Percentiles rank a stretch among this genome's conserved stretches.
These are phyloP conservation scores for Aspergillus transmontanensis DNA, from an alignment of 2,329 filamentous ascomycete genomes.

Conservation along the genomic window DNA sequence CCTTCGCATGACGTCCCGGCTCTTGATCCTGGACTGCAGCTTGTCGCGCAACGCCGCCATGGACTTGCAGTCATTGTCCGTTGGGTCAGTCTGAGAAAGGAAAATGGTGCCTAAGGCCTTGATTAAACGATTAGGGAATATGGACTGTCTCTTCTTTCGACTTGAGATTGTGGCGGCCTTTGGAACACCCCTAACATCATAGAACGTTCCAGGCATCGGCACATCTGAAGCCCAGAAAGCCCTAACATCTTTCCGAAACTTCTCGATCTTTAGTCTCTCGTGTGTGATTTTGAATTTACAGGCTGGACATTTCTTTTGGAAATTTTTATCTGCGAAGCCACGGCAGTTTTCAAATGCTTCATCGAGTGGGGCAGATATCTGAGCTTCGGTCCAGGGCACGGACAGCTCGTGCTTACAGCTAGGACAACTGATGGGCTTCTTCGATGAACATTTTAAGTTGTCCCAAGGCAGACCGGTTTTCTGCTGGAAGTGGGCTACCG, in stretches of 20 bases:
- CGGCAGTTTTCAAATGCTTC: constrained; percentile 26
- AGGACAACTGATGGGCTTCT: constrained; percentile 59
- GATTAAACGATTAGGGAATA: constrained; percentile 64
- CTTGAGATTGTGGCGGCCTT: constrained; percentile 18
- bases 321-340: constrained; percentile 47
- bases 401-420: constrained; percentile 48
- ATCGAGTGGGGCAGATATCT: constrained; percentile 25
- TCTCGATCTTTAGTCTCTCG: constrained; percentile 61
- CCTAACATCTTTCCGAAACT: constrained; percentile 62
- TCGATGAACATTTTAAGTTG: constrained; percentile 54
- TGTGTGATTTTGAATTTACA: constrained; percentile 59
- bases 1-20: constrained; percentile 41
- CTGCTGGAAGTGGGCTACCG: constrained; percentile 51
- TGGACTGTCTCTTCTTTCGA: constrained; percentile 16
- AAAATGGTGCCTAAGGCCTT: constrained; percentile 49
- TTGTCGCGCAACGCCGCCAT: constrained; percentile 56
- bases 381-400: constrained; percentile 62
- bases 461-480: constrained; percentile 61
- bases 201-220: constrained; percentile 70
- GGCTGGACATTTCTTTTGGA: constrained; percentile 52
- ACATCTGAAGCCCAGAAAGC: constrained; percentile 48
- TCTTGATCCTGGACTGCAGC: constrained; percentile 52
- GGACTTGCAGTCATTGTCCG: constrained; percentile 31
- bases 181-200: constrained; percentile 59
- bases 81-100: constrained; percentile 30